Evolutionary conservation across 306 rosid species (phyloP), one percentile per base, ranked within the genome.

Genomic region (Prosopis cineraria): DNA sequence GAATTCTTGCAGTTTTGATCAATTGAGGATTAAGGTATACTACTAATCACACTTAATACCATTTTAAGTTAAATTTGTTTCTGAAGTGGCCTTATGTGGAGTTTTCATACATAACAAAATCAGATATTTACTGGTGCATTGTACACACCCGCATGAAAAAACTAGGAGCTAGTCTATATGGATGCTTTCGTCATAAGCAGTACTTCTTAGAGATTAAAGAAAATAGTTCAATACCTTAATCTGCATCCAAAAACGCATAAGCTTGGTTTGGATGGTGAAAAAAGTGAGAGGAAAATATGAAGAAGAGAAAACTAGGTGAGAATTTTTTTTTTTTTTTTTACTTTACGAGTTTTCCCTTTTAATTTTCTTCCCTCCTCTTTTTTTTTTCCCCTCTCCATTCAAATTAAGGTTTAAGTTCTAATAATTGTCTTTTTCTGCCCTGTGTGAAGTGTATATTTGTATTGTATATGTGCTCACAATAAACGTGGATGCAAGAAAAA

Each of bases 1-100:
- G 53, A 72, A n/a, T 74, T 80, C 13, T 77, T 53, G 77, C 78
- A 80, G 48, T 84, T 72, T 74, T 68, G 78, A 64, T 40, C 75
- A 33, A 41, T 36, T 65, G 30, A 39, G 39, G 72, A 39, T 31
- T 80, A 10, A 72, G 62, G 33, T 39, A 52, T 76, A 44, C 43
- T 27, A 70, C 52, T 67, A 36, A 30, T 41, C 52, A 27, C 19
- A 44, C 47, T 3, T 27, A 34, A 34, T 48, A 33, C 50, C 63
- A 39, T 74, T 64, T 68, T 55, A 34, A 37, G n/a, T n/a, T n/a
- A n/a, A n/a, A n/a, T 12, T 47, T 84, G 67, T 70, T 82, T 31
- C 20, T 75, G 58, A 44, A 73, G 74, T 70, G 65, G 48, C 68
- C 74, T n/a, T 74, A 13, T 75, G 72, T 37, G 76, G 60, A 67